phyloP scores from a whole-genome alignment of 805 yeast species.

The Komagataella pseudopastoris region DNA sequence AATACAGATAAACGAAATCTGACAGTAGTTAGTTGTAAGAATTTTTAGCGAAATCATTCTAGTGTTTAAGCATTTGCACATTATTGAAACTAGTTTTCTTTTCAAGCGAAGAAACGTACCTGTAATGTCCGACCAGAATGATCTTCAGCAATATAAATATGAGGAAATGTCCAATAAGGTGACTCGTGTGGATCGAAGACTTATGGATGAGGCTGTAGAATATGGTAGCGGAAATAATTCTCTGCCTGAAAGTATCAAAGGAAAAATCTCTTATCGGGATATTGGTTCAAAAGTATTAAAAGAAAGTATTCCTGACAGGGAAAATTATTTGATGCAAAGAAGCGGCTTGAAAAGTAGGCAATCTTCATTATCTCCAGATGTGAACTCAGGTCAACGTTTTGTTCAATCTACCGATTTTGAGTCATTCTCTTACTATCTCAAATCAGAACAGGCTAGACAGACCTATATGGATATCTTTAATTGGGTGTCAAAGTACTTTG shows the following conservation, averaged over 20 bases:
- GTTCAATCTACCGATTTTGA: constrained; percentile 24
- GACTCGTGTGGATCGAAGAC: constrained; percentile 39
- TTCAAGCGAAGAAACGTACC: neutral
- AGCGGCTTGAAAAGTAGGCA: constrained; percentile 4
- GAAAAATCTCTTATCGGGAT: constrained; percentile 51
- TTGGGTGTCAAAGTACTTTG: constrained; percentile 42
- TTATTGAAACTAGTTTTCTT: neutral
- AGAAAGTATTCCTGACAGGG: constrained; percentile 2
- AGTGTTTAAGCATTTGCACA: neutral
- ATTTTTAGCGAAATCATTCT: neutral
- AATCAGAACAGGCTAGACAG: constrained; percentile 33
- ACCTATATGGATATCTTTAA: constrained; percentile 43
- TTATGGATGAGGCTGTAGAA: constrained; percentile 26
- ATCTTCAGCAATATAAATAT: constrained; percentile 29
- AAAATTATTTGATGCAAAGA: constrained; percentile 5
- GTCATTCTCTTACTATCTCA: constrained; percentile 49
- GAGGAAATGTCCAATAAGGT: constrained; percentile 75
- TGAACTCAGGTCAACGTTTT: constrained; percentile 3
- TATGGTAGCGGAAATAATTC: constrained; percentile 35
- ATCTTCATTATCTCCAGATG: constrained; percentile 4
- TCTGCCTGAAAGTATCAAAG: constrained; percentile 61
- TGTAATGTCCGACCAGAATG: neutral
- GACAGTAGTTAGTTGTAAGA: neutral
- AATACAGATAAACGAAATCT: neutral
- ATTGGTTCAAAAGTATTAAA: constrained; percentile 42